Conservation (phyloP, 1,139 yeast genomes). For the Arxiozyma slooffiae region DNA sequence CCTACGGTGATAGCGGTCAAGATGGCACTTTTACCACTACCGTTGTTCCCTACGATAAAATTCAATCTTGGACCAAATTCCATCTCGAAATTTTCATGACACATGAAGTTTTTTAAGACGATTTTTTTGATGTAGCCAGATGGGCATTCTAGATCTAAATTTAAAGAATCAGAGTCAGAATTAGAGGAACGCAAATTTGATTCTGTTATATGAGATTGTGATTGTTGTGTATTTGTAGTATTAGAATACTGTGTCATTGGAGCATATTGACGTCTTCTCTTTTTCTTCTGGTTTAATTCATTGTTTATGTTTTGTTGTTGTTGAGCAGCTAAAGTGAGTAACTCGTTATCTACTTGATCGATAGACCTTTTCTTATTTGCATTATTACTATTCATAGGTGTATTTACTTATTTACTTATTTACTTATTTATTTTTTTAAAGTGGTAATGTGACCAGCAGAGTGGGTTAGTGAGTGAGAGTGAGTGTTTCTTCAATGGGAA, state of each 20-base stretch:
- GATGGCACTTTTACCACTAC: constrained; percentile 91
- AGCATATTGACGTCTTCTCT: constrained; percentile 17
- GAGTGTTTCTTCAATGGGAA: no score
- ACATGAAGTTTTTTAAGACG: constrained; percentile 63
- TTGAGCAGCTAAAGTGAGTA: constrained; percentile 13
- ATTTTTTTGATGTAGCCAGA: constrained; percentile 43
- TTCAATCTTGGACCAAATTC: constrained; percentile 77
- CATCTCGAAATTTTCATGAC: constrained; percentile 70
- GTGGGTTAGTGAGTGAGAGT: no score
- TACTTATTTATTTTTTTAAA: no score
- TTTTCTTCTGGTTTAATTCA: constrained; percentile 9
- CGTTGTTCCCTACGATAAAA: constrained; percentile 88
- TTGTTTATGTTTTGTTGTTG: constrained; percentile 6
- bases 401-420: not conserved
- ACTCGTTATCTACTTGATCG: constrained; percentile 12
- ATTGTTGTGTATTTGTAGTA: not conserved
- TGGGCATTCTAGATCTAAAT: constrained; percentile 11
- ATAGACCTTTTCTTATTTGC: constrained; percentile 9
- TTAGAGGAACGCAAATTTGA: not conserved
- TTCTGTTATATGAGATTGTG: not conserved
- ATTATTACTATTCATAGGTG: not conserved
- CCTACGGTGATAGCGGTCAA: constrained; percentile 86
- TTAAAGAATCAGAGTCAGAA: not conserved
- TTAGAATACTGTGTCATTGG: constrained; percentile 26
- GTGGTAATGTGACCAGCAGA: no score